Evolutionary conservation across 2,329 filamentous ascomycete species (phyloP), one percentile per base, ranked within the genome.

Genomic region (Botryotinia calthae): DNA sequence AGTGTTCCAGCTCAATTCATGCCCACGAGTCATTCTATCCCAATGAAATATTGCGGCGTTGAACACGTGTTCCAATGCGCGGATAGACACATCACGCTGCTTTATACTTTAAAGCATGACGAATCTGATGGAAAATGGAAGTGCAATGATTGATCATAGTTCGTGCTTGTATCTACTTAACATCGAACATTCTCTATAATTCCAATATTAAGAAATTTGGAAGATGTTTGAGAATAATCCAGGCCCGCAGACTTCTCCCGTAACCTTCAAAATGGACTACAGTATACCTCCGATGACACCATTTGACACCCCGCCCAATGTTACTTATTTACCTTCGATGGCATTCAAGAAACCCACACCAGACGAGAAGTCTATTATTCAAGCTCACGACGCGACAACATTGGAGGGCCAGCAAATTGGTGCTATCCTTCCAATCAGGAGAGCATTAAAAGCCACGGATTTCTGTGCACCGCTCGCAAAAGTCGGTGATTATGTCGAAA

Each of bases 401-500:
- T 14, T 54, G 1, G 34, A 51, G 54, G 65, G 71, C 1, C 71
- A 69, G 28, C n/a, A 62, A 20, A n/a, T n/a, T 8, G 64, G 71
- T 8, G 63, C 71, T 18, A 54, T 62, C 34, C 46, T 72, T n/a
- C 25, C 28, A 10, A 46, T 70, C 28, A 72, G 56, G 59, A 67
- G 71, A 28, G 16, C 48, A 48, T 34, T 20, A 9, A 65, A 10
- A 54, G 18, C 25, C 12, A 18, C 20, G 16, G 40, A 10, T 25
- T 28, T n/a, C 37, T 31, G 12, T 28, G 20, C 42, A n/a, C 25
- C 25, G 8, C n/a, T 70, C 9, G 54, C 54, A 14, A 42, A 28
- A 34, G 64, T 70, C 14, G 71, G 71, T 28, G 71, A 72, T 31
- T 62, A 28, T 69, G 71, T 72, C 44, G 28, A 40, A 10, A 37